Conservation (phyloP, 805 yeast genomes). For the Pichia scutulata region DNA sequence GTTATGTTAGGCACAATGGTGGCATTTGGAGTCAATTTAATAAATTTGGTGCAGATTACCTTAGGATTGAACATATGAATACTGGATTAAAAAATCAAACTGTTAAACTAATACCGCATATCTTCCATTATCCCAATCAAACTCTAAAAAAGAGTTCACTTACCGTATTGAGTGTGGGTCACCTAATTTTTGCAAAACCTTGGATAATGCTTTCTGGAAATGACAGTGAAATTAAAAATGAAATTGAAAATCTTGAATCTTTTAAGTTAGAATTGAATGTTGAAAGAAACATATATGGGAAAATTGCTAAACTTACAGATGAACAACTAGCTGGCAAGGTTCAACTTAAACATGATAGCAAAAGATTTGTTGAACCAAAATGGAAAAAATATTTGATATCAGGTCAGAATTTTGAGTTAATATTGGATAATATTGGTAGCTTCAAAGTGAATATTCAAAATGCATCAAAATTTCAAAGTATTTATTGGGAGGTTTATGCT, state of each 20-base stretch:
- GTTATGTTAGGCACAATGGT: constrained; percentile 16
- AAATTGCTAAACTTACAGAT: neutral
- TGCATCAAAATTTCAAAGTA: neutral
- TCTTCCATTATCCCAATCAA: neutral
- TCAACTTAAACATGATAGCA: neutral
- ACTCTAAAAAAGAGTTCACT: neutral
- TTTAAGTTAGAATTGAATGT: neutral
- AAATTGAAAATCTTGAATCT: neutral
- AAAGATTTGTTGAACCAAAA: neutral
- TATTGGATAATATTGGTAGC: constrained; percentile 7
- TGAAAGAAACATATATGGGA: neutral
- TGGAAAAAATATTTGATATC: neutral
- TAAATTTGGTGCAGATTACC: constrained; percentile 5
- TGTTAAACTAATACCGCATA: neutral
- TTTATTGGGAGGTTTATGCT: constrained; percentile 7
- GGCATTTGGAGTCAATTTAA: constrained; percentile 18
- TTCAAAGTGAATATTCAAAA: neutral
- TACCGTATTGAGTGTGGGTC: neutral
- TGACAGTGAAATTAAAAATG: neutral
- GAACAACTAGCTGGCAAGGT: neutral
- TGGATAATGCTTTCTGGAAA: neutral
- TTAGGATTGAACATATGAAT: neutral
- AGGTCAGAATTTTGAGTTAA: neutral
- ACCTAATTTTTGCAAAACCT: neutral
- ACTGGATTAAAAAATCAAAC: neutral